A percentile compares a stretch with the other conserved stretches of the same genome.
These are phyloP conservation scores for Sclerotinia subarctica DNA, from an alignment of 2,329 filamentous ascomycete species.

Conservation along the genomic window DNA sequence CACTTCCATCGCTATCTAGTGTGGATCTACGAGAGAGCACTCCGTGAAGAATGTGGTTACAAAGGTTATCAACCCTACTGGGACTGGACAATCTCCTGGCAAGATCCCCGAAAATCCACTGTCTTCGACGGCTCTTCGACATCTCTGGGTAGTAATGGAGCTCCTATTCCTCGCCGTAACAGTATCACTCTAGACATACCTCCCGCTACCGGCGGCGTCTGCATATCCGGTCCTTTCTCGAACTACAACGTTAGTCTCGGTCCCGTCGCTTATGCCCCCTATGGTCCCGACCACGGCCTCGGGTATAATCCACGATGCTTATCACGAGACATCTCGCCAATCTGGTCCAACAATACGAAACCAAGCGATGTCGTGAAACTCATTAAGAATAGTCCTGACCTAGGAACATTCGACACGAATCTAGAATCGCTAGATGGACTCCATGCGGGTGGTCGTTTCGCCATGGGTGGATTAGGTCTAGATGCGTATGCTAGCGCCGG, in stretches of 20 bases:
- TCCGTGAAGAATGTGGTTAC: conserved; percentile 46
- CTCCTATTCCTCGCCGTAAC: conserved; percentile 33
- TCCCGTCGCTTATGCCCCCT: background rate
- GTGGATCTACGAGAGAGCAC: conserved; percentile 44
- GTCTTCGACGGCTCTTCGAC: conserved; percentile 54
- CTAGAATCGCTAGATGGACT: conserved; percentile 9
- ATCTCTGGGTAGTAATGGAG: conserved; percentile 50
- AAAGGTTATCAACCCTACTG: conserved; percentile 41
- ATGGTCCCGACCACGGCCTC: background rate
- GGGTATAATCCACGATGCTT: conserved; percentile 16
- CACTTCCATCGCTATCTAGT: conserved; percentile 43
- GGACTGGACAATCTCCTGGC: conserved; percentile 10
- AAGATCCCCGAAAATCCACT: conserved; percentile 47
- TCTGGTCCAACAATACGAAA: conserved; percentile 4
- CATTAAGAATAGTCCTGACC: background rate
- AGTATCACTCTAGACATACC: conserved; percentile 40
- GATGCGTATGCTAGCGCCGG: conserved; percentile 45
- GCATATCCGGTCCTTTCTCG: conserved; percentile 30
- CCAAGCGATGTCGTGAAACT: conserved; percentile 3
- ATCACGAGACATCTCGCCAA: background rate
- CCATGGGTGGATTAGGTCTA: conserved; percentile 4
- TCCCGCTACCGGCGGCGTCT: conserved; percentile 54
- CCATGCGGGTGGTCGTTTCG: conserved; percentile 10
- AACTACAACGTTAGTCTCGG: conserved; percentile 13
- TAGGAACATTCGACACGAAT: background rate